Evolutionary conservation across 805 yeast genomes (phyloP), one percentile per base, ranked within the genome.

Genomic region (Zygosaccharomyces lentus): DNA sequence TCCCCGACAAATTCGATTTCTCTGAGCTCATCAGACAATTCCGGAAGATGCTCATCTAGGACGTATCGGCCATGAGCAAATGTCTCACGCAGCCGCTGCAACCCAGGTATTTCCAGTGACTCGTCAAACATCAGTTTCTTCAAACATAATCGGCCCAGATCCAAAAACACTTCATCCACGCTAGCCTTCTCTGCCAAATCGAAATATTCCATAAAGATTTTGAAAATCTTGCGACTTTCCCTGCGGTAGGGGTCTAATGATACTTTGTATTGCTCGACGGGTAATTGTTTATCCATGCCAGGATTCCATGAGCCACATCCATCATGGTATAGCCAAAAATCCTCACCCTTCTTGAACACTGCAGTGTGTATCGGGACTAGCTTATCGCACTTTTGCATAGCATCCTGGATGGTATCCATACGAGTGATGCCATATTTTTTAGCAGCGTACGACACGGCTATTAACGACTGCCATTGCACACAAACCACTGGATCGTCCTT

Each of bases 401-500:
- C 96, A 2, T 79, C 73, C 7, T 75, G 75, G 0, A 88, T 62
- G 0, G 77, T 71, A 58, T 86, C 93, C 83, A 88, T 82, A 48
- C 99, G 68, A 12, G 78, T 71, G 16, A 93, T 81, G 0, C 96
- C 96, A 61, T 61, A 89, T 45, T 81, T 79, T 32, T 97, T 71
- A 0, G 99, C 98, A 0, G 96, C 86, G 64, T 87, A 87, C 2
- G 86, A 80, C 0, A 93, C 95, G 0, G 99, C 99, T 48, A 93
- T 91, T 2, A 93, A 68, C 0, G 90, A 75, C 39, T 75, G 73
- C 99, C 99, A 93, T 59, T 93, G 99, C 4, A 88, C 87, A 62
- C 97, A 90, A 0, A 89, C 97, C 1, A 93, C 84, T 0, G 99
- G 97, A 50, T 81, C 90, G 2, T 80, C 78, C 1, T 69, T 70